These are phyloP conservation scores for Buxus sempervirens DNA, from an alignment of 164 flowering plant species.

Conservation along the genomic window DNA sequence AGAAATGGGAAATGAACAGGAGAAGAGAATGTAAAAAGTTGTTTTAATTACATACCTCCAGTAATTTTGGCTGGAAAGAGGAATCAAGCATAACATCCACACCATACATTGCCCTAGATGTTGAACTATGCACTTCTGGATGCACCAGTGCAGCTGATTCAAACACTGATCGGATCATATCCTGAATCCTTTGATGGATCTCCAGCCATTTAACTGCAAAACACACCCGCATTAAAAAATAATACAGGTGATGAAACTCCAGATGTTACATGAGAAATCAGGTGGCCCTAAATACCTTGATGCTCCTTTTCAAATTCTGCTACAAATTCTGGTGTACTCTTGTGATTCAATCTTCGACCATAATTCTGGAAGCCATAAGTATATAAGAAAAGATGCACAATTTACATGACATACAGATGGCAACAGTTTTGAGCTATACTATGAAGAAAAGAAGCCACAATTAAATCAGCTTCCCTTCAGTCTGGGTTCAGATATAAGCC, in stretches of 20 bases:
- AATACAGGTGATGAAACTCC: not conserved
- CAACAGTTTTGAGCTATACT: not conserved
- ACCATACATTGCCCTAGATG: conserved; percentile 90
- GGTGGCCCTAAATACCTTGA: conserved; percentile 39
- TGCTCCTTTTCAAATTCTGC: conserved; percentile 86
- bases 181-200: conserved; percentile 57
- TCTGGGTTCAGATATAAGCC: not conserved
- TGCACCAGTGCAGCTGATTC: conserved; percentile 78
- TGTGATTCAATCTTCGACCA: conserved; percentile 73
- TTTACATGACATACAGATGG: not conserved
- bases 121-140: conserved; percentile 87
- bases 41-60: conserved; percentile 58
- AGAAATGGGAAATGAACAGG: not conserved
- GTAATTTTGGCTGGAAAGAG: conserved; percentile 72
- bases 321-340: conserved; percentile 85
- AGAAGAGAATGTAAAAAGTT: not conserved
- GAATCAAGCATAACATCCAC: conserved; percentile 95
- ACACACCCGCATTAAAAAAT: too few relatives aligned
- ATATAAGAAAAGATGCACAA: not conserved
- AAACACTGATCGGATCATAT: conserved; percentile 74
- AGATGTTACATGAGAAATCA: conserved; percentile 2
- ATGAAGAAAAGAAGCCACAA: not conserved
- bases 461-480: not conserved
- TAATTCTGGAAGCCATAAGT: conserved; percentile 62
- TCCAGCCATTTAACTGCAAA: conserved; percentile 88